A percentile compares a stretch with the other conserved stretches of the same genome.
phyloP scores from a whole-genome alignment of 2,329 filamentous ascomycete genomes.

The Lasiodiplodia citricola region DNA sequence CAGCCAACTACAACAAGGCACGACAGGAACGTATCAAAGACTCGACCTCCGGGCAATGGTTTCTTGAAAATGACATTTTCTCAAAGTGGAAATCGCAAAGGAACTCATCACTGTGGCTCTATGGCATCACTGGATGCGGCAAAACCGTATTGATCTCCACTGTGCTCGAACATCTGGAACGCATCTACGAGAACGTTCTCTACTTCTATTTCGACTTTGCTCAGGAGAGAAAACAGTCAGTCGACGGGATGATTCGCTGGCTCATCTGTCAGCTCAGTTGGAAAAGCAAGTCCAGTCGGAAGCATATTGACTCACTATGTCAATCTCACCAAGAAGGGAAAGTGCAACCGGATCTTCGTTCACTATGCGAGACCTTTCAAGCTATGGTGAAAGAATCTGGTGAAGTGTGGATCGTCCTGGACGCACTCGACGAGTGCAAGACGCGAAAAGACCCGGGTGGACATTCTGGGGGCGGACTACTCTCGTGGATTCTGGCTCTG shows the following conservation, averaged over 20 bases:
- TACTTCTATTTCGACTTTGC: slow-evolving; percentile 38
- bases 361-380: slow-evolving; percentile 12
- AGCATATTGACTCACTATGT: slow-evolving; percentile 13
- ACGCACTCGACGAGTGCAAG: slow-evolving; percentile 30
- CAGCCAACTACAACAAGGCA: slow-evolving; percentile 38
- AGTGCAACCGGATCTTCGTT: slow-evolving; percentile 19
- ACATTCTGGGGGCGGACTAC: too few species aligned
- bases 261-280: slow-evolving; percentile 40
- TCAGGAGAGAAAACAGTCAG: slow-evolving; percentile 38
- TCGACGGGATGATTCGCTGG: slow-evolving; percentile 39
- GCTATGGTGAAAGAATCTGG: slow-evolving; percentile 17
- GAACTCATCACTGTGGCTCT: slow-evolving; percentile 41
- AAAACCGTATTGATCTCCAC: slow-evolving; percentile 50
- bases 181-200: background rate
- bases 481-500: too few species aligned
- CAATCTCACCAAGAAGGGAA: slow-evolving; percentile 4
- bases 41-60: slow-evolving; percentile 35
- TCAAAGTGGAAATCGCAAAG: slow-evolving; percentile 34
- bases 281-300: slow-evolving; percentile 6
- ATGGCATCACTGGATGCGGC: slow-evolving; percentile 50
- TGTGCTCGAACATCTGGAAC: slow-evolving; percentile 39
- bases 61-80: slow-evolving; percentile 35
- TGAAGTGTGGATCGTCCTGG: slow-evolving; percentile 28
- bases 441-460: too few species aligned
- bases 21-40: slow-evolving; percentile 32